A percentile compares a stretch with the other conserved stretches of the same genome.
Evolutionary conservation across 164 flowering plant genomes (phyloP).

Genomic region (Piper betle): DNA sequence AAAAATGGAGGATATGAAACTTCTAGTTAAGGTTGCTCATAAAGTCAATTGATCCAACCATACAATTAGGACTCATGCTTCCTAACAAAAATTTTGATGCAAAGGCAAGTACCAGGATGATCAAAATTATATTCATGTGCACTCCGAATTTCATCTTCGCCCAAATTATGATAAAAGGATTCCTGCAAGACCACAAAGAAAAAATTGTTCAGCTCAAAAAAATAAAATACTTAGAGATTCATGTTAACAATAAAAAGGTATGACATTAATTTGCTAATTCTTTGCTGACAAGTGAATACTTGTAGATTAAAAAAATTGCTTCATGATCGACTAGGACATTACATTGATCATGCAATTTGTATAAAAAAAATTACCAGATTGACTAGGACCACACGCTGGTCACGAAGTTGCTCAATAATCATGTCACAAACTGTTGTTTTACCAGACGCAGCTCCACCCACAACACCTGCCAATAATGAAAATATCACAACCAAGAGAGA

Average conservation of each 20-base stretch:
- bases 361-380: slow-evolving; percentile 49
- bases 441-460: slow-evolving; percentile 98
- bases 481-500: not conserved
- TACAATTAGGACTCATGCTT: not conserved
- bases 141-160: slow-evolving; percentile 55
- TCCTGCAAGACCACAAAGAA: slow-evolving; percentile 40
- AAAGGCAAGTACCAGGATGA: slow-evolving; percentile 57
- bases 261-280: too few species aligned
- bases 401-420: slow-evolving; percentile 95
- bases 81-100: not conserved
- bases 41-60: not conserved
- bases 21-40: too few species aligned
- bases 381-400: slow-evolving; percentile 96
- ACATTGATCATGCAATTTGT: not conserved
- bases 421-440: slow-evolving; percentile 94
- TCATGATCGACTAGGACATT: too few species aligned
- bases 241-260: too few species aligned
- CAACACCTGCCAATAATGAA: slow-evolving; percentile 80
- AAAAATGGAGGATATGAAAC: too few species aligned
- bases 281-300: too few species aligned
- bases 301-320: too few species aligned
- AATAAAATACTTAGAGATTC: not conserved
- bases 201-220: too few species aligned
- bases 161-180: slow-evolving; percentile 79
- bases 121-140: slow-evolving; percentile 95